Conservation (phyloP, 331 rosid species). For the Saraca asoca region DNA sequence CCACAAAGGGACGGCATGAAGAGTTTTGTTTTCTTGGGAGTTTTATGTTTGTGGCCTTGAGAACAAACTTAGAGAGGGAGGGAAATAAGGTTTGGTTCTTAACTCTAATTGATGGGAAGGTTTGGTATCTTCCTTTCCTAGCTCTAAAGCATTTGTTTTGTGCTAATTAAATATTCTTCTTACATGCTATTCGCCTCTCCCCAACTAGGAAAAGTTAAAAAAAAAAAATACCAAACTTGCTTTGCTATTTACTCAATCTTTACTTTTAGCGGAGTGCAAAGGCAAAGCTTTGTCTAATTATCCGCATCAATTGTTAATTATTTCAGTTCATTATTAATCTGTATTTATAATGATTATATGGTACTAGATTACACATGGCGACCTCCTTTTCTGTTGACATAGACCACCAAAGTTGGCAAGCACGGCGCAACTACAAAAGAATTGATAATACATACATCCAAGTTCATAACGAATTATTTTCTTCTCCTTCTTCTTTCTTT, state of each 20-base stretch:
- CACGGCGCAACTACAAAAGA: too few species aligned
- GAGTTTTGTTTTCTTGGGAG: conserved; percentile 20
- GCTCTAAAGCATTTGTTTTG: conserved; percentile 52
- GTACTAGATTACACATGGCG: too few species aligned
- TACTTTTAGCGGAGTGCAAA: too few species aligned
- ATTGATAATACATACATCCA: too few species aligned
- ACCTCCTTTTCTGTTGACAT: too few species aligned
- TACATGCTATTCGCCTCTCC: neutral
- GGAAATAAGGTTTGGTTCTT: conserved; percentile 47
- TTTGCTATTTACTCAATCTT: neutral
- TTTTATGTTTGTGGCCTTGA: conserved; percentile 33
- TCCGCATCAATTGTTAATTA: too few species aligned
- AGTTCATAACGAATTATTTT: too few species aligned
- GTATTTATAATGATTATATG: too few species aligned
- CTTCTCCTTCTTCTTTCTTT: too few species aligned
- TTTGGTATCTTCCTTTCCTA: conserved; percentile 94
- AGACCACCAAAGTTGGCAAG: too few species aligned
- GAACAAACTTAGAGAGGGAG: conserved; percentile 23
- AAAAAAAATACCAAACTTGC: conserved; percentile 62
- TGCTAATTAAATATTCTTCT: neutral
- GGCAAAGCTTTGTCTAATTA: too few species aligned
- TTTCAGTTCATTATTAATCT: too few species aligned
- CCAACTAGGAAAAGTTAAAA: conserved; percentile 38
- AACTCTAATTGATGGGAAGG: conserved; percentile 57
- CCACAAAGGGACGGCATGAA: conserved; percentile 30